Base-by-base conservation (phyloP, 2,329 filamentous ascomycete genomes). In the Ceratocystis albifundus region DNA sequence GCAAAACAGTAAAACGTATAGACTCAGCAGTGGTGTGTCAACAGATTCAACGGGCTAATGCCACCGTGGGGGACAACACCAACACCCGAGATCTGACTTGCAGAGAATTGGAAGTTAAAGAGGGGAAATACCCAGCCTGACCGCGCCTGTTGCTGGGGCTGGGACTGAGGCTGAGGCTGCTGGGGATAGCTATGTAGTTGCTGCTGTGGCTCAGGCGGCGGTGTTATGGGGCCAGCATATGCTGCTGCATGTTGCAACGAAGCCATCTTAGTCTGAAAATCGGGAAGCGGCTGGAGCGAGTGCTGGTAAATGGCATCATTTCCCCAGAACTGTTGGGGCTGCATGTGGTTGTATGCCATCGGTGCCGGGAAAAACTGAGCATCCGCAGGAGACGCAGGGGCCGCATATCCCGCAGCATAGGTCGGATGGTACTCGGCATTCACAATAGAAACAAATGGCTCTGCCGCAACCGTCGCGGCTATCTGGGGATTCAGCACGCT, bases 401-500 rank as follows among this genome's bases (percentile, higher is more conserved):
- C 7, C 5, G 48, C 45, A 48, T 63, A 63, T 7, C 61, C 44
- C 25, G 61, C 22, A 2, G 45, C 12, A 45, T 63, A 63, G 15
- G 41, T 28, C 15, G 55, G 57, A 45, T 48, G 57, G 46, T 61
- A 66, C 45, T 66, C 65, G 10, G 65, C 65, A 36, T 66, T 66
- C 12, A 66, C 57, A 50, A 62, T 45, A 7, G 57, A 62, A 17
- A 66, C 59, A n/a, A 62, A 61, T 12, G 65, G 65, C 46, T 63
- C 61, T 2, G 61, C 44, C 3, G 59, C 45, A 63, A 28, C 22
- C 6, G 44, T 32, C 4, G 55, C 6, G 5, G 59, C 59, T 12
- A 66, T 28, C 0, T 48, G 61, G 70, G 75, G 28, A 8, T 79
- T 80, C 1, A 78, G 77, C 25, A 15, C 20, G 44, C 17, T 50